Base-by-base conservation (phyloP, 805 yeast genomes). In the Lipomyces yamadae region DNA sequence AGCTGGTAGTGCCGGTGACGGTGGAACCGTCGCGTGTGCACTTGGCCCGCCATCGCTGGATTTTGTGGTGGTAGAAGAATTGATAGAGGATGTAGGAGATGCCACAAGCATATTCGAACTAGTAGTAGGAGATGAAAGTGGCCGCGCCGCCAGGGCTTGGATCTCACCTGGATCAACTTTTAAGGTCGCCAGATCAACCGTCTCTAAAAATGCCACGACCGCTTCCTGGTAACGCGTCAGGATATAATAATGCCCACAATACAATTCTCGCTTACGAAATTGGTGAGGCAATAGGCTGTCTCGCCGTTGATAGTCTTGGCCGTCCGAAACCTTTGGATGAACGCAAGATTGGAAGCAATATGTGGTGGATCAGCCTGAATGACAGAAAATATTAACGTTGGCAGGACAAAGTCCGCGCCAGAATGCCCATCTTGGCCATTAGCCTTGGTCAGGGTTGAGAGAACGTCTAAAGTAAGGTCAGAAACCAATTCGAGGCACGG, bases 271-370 rank as follows among this genome's bases (percentile, higher is more conserved):
- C 68, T 15, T 65, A 65, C 69, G 50, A 80, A 72, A 65, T 81
- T 81, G 24, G 84, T 81, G 52, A 81, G 71, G 67, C 82, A 79
- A 69, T 81, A 81, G 48, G 77, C 74, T 7, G 76, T 68, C 62
- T 80, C 81, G 29, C 83, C 83, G 33, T 72, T 70, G 11, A 80
- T 62, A 5, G 71, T 71, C 6, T 70, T 63, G 5, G 69, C 62
- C 48, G 80, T 77, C 34, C 83, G 74, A 69, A 80, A 81, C 52
- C 83, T 74, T 54, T 76, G 76, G 58, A 80, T 76, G 70, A 76
- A 81, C 48, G 74, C 59, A 57, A 80, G 69, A 63, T 79, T 80
- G 30, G 76, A 76, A 74, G 77, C 77, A 61, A 79, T 67, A 62
- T 77, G 70, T 1, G 77, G 74, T n/a, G 74, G 70, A 34, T 74